These are phyloP conservation scores for Cicer pinnatifidum DNA, from an alignment of 306 rosid species.

Conservation along the genomic window DNA sequence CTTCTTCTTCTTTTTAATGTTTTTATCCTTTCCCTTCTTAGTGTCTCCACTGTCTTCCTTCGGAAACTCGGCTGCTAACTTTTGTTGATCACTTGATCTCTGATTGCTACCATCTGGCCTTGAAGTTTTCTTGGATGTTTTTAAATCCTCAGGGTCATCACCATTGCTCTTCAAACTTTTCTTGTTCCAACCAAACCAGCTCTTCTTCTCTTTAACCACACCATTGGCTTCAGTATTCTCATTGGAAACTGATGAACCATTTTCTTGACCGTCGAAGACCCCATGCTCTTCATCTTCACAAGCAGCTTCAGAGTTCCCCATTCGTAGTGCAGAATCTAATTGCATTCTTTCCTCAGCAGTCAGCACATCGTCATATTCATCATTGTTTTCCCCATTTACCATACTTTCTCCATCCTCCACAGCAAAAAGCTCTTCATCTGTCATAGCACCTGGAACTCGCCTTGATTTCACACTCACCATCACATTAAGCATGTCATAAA, in stretches of 20 bases:
- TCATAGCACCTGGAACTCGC: conserved; percentile 98
- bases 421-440: conserved; percentile 96
- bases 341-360: conserved; percentile 96
- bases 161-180: conserved; percentile 62
- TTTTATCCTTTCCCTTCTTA: conserved; percentile 90
- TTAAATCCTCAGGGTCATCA: conserved; percentile 80
- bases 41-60: conserved; percentile 69
- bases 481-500: conserved; percentile 96
- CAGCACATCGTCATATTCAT: conserved; percentile 89
- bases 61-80: conserved; percentile 62
- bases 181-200: conserved; percentile 99
- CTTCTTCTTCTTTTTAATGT: conserved; percentile 82
- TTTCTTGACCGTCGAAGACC: conserved; percentile 65
- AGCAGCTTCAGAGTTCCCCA: conserved; percentile 74
- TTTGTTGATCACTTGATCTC: conserved; percentile 68
- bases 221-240: conserved; percentile 80
- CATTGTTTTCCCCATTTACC: conserved; percentile 76
- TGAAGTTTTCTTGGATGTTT: conserved; percentile 69
- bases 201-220: conserved; percentile 80
- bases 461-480: conserved; percentile 99
- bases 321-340: conserved; percentile 87
- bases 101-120: conserved; percentile 81
- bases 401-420: conserved; percentile 83
- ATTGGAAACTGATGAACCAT: conserved; percentile 59
- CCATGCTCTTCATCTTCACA: conserved; percentile 83